A percentile compares a stretch with the other conserved stretches of the same genome.
Evolutionary conservation across 768 basidiomycete genomes (phyloP).

Genomic region (Mycena capillaripes): DNA sequence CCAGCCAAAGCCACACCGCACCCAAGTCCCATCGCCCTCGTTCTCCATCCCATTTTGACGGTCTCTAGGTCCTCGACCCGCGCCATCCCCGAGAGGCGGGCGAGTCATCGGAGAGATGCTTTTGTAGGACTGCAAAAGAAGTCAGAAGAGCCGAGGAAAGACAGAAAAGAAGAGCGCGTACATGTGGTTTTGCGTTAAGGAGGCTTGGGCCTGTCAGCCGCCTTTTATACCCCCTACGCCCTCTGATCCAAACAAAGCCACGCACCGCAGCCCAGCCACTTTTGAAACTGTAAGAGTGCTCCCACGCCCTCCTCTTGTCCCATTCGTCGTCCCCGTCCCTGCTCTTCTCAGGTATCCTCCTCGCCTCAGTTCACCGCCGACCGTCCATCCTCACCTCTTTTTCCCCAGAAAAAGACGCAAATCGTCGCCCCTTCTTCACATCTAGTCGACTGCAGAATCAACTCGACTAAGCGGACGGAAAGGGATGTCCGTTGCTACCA

Average conservation of each 20-base stretch:
- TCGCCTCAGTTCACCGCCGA: background rate
- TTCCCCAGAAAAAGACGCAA: slow-evolving; percentile 13
- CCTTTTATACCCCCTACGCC: slow-evolving; percentile 39
- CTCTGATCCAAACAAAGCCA: background rate
- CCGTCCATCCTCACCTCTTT: background rate
- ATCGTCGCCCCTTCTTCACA: slow-evolving; percentile 4
- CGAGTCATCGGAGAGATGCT: slow-evolving; percentile 92
- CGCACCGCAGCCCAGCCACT: background rate
- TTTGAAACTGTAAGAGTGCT: no score
- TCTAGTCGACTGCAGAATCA: slow-evolving; percentile 34
- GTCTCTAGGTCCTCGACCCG: slow-evolving; percentile 90
- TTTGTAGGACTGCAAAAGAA: slow-evolving; percentile 78
- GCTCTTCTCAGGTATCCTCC: background rate
- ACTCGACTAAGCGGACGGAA: slow-evolving; percentile 49
- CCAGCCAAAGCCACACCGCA: slow-evolving; percentile 73
- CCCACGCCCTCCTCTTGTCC: background rate
- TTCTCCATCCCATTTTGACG: slow-evolving; percentile 88
- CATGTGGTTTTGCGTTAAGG: slow-evolving; percentile 75
- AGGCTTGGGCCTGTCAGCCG: background rate
- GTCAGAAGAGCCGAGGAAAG: slow-evolving; percentile 34
- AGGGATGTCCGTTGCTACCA: slow-evolving; percentile 92
- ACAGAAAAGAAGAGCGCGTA: slow-evolving; percentile 45
- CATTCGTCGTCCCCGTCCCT: background rate
- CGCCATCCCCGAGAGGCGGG: slow-evolving; percentile 77
- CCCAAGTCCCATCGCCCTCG: slow-evolving; percentile 85